Conservation (phyloP, 179 eudicot genomes). For the Gypsophila paniculata region DNA sequence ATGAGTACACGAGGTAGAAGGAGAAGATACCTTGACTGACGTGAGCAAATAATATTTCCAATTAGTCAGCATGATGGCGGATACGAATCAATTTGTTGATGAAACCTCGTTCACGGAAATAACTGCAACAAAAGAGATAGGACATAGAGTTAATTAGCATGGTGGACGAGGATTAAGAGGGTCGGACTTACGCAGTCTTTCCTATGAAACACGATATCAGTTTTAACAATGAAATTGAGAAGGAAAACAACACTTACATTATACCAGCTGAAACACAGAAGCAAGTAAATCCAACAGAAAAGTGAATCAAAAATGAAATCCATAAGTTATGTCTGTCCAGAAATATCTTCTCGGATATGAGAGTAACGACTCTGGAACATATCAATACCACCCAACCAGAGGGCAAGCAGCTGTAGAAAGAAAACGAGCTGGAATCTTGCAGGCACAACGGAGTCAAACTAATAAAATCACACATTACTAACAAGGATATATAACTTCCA, state of each 20-base stretch:
- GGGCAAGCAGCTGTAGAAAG: slow-evolving; percentile 77
- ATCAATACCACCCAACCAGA: slow-evolving; percentile 67
- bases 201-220: neutral
- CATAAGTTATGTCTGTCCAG: slow-evolving; percentile 65
- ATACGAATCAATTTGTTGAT: slow-evolving; percentile 62
- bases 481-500: neutral
- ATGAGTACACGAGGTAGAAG: neutral
- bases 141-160: neutral
- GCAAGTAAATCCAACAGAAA: slow-evolving; percentile 65
- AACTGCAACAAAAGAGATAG: slow-evolving; percentile 33
- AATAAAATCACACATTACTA: neutral
- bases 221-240: neutral
- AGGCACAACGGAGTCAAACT: slow-evolving; percentile 4
- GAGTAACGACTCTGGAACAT: slow-evolving; percentile 52
- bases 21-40: slow-evolving; percentile 13
- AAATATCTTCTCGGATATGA: slow-evolving; percentile 66
- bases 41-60: neutral
- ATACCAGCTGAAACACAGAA: slow-evolving; percentile 58
- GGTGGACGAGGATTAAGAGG: neutral
- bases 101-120: slow-evolving; percentile 56
- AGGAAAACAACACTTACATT: slow-evolving; percentile 51
- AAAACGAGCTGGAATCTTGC: slow-evolving; percentile 73
- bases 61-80: slow-evolving; percentile 73
- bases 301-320: slow-evolving; percentile 63
- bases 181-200: neutral